Percentiles rank a stretch among this genome's conserved stretches.
These are phyloP conservation scores for Mortierella sp. DNA, from an alignment of 371 early-diverging fungal genomes.

Conservation along the genomic window DNA sequence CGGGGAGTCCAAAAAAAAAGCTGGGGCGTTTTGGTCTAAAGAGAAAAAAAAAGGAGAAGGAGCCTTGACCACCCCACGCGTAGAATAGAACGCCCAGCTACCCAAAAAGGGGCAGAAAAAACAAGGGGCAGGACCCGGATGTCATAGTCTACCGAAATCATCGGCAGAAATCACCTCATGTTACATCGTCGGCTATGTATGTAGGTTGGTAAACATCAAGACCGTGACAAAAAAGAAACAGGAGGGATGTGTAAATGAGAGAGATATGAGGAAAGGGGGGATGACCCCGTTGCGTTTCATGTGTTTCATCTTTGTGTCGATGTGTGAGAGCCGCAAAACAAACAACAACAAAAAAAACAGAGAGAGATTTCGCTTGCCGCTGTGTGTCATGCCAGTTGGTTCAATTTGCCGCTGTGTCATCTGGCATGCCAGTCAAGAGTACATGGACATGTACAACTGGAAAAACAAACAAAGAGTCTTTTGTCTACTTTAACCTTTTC, in stretches of 20 bases:
- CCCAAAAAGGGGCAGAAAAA: neutral
- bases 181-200: neutral
- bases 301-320: conserved; percentile 20
- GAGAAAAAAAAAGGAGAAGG: neutral
- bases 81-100: neutral
- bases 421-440: neutral
- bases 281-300: conserved; percentile 35
- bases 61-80: conserved; percentile 2
- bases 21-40: neutral
- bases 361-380: neutral
- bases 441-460: neutral
- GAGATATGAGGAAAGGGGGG: neutral
- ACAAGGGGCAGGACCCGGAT: neutral
- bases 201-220: no score
- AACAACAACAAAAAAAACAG: neutral
- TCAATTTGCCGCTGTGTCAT: neutral
- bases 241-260: neutral
- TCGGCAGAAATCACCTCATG: neutral
- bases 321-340: neutral
- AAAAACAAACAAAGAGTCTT: neutral
- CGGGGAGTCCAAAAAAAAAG: neutral
- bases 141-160: neutral
- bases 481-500: neutral
- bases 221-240: neutral
- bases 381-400: neutral